phyloP scores from a whole-genome alignment of 305 asterid genomes.

The Andrographis paniculata region DNA sequence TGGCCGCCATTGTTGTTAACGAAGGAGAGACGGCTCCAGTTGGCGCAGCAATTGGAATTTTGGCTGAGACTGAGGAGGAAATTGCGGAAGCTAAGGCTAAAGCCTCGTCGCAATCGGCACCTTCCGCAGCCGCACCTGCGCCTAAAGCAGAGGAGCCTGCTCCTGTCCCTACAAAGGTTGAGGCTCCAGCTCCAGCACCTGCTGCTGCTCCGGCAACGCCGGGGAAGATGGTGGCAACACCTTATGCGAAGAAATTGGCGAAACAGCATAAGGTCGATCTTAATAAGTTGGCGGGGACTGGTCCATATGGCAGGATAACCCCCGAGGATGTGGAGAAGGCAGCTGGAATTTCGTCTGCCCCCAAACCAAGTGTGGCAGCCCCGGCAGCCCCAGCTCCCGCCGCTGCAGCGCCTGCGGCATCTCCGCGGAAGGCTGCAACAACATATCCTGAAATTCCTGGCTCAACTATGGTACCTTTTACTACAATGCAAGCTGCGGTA shows the following conservation, averaged over 20 bases:
- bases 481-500: conserved; percentile 87
- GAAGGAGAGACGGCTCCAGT: conserved; percentile 82
- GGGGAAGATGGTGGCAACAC: conserved; percentile 73
- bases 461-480: conserved; percentile 64
- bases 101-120: conserved; percentile 36
- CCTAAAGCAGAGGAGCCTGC: conserved; percentile 29
- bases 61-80: conserved; percentile 79
- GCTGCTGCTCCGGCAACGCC: conserved; percentile 34
- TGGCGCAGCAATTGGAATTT: conserved; percentile 71
- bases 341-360: conserved; percentile 51
- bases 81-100: conserved; percentile 66
- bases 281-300: conserved; percentile 56
- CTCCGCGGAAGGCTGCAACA: conserved; percentile 27
- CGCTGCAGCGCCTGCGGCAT: conserved; percentile 23
- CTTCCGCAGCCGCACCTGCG: conserved; percentile 24
- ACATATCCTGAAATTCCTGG: conserved; percentile 64
- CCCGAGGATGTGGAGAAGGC: conserved; percentile 91
- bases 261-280: conserved; percentile 80
- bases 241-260: conserved; percentile 86
- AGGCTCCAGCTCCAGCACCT: conserved; percentile 21
- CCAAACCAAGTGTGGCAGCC: conserved; percentile 30
- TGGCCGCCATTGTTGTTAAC: conserved; percentile 77
- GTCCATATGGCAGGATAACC: conserved; percentile 81
- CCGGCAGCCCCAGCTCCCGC: conserved; percentile 22
- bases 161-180: conserved; percentile 23